Percentiles rank a stretch among this genome's conserved stretches.
phyloP scores from a whole-genome alignment of 805 yeast species.

The Yamadazyma kitorensis region DNA sequence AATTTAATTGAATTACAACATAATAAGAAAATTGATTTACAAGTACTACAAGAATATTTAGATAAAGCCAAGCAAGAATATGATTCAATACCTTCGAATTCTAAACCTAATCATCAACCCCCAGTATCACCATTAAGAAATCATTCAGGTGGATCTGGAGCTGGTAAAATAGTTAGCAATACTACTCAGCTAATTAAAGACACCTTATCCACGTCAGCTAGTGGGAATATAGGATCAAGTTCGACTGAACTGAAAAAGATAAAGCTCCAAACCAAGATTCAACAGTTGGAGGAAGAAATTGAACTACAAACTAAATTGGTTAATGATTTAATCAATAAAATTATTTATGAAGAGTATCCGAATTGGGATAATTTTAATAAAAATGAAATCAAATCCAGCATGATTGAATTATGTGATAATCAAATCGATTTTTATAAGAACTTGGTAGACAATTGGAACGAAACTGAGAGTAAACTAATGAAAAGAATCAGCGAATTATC shows the following conservation, averaged over 20 bases:
- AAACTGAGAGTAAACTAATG: slow-evolving; percentile 39
- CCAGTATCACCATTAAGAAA: slow-evolving; percentile 34
- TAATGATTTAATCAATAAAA: slow-evolving; percentile 43
- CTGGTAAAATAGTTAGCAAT: slow-evolving; percentile 38
- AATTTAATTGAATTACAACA: slow-evolving; percentile 79
- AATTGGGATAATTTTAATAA: slow-evolving; percentile 80
- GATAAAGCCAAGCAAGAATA: slow-evolving; percentile 69
- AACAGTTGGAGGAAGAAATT: slow-evolving; percentile 45
- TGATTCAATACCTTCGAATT: slow-evolving; percentile 21
- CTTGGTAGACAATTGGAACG: slow-evolving; percentile 69
- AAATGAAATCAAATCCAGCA: slow-evolving; percentile 67
- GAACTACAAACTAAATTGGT: slow-evolving; percentile 42
- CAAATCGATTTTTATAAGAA: slow-evolving; percentile 71
- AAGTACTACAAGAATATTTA: slow-evolving; percentile 77
- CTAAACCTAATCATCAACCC: slow-evolving; percentile 11
- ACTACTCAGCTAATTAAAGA: slow-evolving; percentile 48
- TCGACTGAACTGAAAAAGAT: slow-evolving; percentile 43
- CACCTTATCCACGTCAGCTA: slow-evolving; percentile 48
- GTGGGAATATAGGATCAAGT: slow-evolving; percentile 38
- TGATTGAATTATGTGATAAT: slow-evolving; percentile 70
- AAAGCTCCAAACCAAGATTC: slow-evolving; percentile 40
- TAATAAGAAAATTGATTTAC: slow-evolving; percentile 87
- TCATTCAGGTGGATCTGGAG: slow-evolving; percentile 28
- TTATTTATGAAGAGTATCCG: slow-evolving; percentile 50
- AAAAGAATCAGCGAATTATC: slow-evolving; percentile 23